Conservation (phyloP, 176 grass and related monocot species). For the Thalia dealbata region DNA sequence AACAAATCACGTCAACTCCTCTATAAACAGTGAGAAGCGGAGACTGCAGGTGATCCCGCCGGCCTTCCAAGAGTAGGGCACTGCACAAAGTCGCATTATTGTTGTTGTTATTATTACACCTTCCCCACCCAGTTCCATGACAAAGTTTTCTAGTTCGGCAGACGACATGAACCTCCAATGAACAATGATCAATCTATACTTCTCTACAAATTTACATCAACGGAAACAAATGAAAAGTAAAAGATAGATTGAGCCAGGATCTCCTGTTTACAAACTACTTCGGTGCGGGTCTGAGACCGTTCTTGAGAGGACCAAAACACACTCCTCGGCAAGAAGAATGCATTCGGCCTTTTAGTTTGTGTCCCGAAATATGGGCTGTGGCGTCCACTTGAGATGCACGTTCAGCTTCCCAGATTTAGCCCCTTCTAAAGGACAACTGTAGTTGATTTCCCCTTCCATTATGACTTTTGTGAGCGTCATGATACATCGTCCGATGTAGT, state of each 20-base stretch:
- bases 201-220: not conserved
- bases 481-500: conserved; percentile 91
- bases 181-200: not conserved
- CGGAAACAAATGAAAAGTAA: too few species aligned
- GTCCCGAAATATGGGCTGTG: conserved; percentile 85
- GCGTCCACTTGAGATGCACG: conserved; percentile 75
- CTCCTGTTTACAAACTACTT: not conserved
- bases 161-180: not conserved
- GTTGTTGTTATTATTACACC: not conserved
- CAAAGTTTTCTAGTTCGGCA: not conserved
- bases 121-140: not conserved
- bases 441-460: conserved; percentile 75
- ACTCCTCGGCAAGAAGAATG: not conserved
- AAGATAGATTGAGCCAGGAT: not conserved
- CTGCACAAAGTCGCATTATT: not conserved
- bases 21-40: too few species aligned
- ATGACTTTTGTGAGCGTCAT: conserved; percentile 83
- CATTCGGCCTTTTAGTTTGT: not conserved
- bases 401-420: conserved; percentile 91
- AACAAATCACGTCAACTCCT: too few species aligned
- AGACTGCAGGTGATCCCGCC: too few species aligned
- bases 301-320: not conserved
- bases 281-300: not conserved
- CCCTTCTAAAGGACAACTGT: conserved; percentile 64
- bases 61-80: not conserved